Conservation (phyloP, 2,329 filamentous ascomycete species). For the Venturia oleaginea region DNA sequence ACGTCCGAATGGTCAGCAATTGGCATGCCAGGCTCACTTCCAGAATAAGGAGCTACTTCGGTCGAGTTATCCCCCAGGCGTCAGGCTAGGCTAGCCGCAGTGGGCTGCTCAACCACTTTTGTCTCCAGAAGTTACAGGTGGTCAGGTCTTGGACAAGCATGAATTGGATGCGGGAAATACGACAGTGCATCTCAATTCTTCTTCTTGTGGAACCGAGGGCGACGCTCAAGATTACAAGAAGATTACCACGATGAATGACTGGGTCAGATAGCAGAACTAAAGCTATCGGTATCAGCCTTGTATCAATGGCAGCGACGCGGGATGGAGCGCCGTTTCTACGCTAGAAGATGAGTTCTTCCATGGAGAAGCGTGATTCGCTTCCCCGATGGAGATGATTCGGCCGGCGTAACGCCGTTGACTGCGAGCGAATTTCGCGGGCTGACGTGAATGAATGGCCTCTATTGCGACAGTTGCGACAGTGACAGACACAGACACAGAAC, state of each 20-base stretch:
- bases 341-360: constrained; percentile 1
- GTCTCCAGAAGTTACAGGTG: background rate
- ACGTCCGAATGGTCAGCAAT: background rate
- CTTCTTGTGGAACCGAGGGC: background rate
- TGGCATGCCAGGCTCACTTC: background rate
- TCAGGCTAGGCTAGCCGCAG: background rate
- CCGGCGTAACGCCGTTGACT: background rate
- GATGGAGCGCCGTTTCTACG: background rate
- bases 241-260: background rate
- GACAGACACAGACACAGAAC: background rate
- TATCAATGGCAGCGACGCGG: background rate
- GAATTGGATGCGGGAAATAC: background rate
- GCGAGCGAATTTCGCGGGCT: no score
- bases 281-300: constrained; percentile 1
- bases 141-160: background rate
- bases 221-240: background rate
- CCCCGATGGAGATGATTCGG: background rate
- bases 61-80: background rate
- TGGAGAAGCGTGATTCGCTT: background rate
- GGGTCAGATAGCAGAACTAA: background rate
- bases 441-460: no score
- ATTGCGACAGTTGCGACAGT: no score
- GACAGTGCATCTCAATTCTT: background rate
- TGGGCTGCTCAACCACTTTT: background rate
- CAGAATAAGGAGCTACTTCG: background rate